A percentile compares a stretch with the other conserved stretches of the same genome.
Conservation (phyloP, 148 eudicot genomes). For the Rhododendron griersonianum region DNA sequence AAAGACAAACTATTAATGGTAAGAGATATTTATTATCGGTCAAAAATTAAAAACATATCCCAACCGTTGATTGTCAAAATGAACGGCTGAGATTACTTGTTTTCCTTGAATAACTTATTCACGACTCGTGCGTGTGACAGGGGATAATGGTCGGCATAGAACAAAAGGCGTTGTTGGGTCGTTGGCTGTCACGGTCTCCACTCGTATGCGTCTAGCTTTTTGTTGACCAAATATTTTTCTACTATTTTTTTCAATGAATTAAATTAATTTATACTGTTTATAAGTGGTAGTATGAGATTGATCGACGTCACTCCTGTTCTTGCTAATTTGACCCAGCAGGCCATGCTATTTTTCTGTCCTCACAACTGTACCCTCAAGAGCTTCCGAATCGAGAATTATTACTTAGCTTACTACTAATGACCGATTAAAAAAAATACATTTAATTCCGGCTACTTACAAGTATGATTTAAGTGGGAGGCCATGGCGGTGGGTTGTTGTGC, state of each 20-base stretch:
- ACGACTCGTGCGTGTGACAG: too few species aligned
- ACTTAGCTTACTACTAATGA: too few species aligned
- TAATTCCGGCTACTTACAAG: too few species aligned
- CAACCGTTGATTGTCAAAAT: too few species aligned
- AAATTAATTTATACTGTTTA: not conserved
- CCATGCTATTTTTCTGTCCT: not conserved
- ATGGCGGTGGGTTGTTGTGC: too few species aligned
- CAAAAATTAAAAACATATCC: too few species aligned
- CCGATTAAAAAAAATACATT: too few species aligned
- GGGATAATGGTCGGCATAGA: not conserved
- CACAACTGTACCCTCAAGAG: not conserved
- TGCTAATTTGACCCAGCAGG: not conserved
- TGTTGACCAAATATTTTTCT: not conserved
- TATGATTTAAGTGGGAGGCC: too few species aligned
- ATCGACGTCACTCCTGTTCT: not conserved
- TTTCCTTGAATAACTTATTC: too few species aligned
- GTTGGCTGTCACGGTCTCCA: not conserved
- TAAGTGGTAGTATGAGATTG: not conserved
- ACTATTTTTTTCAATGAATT: not conserved
- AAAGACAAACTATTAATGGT: too few species aligned
- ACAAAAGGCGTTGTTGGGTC: not conserved
- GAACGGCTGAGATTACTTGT: fast-evolving
- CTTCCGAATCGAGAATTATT: not conserved
- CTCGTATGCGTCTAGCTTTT: not conserved
- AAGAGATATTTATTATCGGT: too few species aligned